Evolutionary conservation across 2,329 filamentous ascomycete genomes (phyloP).

Genomic region (Geosmithia putterillii): DNA sequence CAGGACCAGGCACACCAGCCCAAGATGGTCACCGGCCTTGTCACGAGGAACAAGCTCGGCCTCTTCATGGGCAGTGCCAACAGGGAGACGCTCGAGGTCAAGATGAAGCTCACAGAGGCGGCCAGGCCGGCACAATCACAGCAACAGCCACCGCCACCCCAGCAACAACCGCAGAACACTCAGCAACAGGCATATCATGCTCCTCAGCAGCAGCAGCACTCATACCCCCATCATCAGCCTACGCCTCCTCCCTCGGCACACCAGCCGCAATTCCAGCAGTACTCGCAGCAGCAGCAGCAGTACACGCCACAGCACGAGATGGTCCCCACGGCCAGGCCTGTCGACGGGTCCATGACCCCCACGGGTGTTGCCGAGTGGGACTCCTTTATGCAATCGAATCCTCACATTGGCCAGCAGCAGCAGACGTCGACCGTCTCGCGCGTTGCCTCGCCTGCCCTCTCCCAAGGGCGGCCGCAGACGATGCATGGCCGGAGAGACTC

Average conservation of each 20-base stretch:
- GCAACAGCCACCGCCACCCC: slow-evolving; percentile 7
- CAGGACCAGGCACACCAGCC: slow-evolving; percentile 18
- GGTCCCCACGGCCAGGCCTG: slow-evolving; percentile 6
- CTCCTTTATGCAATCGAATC: slow-evolving; percentile 62
- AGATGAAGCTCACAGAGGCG: slow-evolving; percentile 72
- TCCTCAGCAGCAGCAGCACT: slow-evolving; percentile 9
- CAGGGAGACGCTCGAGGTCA: slow-evolving; percentile 87
- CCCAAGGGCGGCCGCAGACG: slow-evolving; percentile 13
- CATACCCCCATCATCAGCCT: neutral
- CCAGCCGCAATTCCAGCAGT: neutral
- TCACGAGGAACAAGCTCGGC: slow-evolving; percentile 75
- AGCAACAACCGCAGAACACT: slow-evolving; percentile 7
- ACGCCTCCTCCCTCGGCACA: slow-evolving; percentile 1
- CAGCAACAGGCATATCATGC: slow-evolving; percentile 7
- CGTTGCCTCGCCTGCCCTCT: slow-evolving; percentile 23
- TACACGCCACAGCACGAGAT: slow-evolving; percentile 6
- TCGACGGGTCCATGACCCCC: slow-evolving; percentile 28
- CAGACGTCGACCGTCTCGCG: slow-evolving; percentile 20
- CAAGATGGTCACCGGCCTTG: slow-evolving; percentile 75
- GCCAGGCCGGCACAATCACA: slow-evolving; percentile 13
- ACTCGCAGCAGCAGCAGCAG: neutral
- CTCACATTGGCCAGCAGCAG: slow-evolving; percentile 25
- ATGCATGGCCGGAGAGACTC: slow-evolving; percentile 12
- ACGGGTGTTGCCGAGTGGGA: slow-evolving; percentile 67
- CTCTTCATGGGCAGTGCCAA: slow-evolving; percentile 66